Evolutionary conservation across 2,329 filamentous ascomycete species (phyloP).

Genomic region (Colletotrichum australisinense): DNA sequence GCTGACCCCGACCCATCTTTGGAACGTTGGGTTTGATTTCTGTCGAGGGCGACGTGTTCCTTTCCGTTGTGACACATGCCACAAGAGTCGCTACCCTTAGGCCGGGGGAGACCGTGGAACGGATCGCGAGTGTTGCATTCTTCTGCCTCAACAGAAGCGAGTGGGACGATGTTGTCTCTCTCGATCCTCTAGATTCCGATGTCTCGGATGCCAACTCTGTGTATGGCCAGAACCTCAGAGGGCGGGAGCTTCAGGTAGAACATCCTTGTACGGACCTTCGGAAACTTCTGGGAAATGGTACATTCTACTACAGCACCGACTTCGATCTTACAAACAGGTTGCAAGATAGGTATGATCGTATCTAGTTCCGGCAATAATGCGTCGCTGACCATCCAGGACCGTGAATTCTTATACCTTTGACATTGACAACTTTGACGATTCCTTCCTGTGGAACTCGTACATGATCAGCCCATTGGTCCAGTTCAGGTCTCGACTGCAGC

Average conservation of each 20-base stretch:
- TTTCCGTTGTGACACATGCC: constrained; percentile 88
- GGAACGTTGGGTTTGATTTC: constrained; percentile 92
- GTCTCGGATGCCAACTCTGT: constrained; percentile 57
- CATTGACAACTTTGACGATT: constrained; percentile 91
- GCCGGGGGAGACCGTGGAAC: constrained; percentile 89
- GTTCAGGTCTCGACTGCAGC: constrained; percentile 85
- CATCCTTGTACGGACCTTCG: constrained; percentile 92
- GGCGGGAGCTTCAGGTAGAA: constrained; percentile 78
- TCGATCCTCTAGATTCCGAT: constrained; percentile 64
- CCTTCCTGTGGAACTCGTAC: constrained; percentile 97
- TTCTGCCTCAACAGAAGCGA: constrained; percentile 89
- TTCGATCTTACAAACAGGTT: constrained; percentile 95
- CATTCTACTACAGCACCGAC: constrained; percentile 98
- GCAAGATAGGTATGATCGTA: constrained; percentile 76
- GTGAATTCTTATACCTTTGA: constrained; percentile 84
- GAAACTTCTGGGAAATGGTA: constrained; percentile 92
- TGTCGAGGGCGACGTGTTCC: constrained; percentile 85
- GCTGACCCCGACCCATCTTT: constrained; percentile 80
- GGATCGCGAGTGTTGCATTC: constrained; percentile 89
- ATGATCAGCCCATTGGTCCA: constrained; percentile 95
- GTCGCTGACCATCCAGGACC: constrained; percentile 59
- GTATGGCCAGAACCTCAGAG: constrained; percentile 66
- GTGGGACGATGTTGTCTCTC: constrained; percentile 80
- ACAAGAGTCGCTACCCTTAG: constrained; percentile 83
- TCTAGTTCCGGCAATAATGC: constrained; percentile 29